These are phyloP conservation scores for Ceratorhiza oryzae-sativae DNA, from an alignment of 1,284 basidiomycete genomes.

Conservation along the genomic window DNA sequence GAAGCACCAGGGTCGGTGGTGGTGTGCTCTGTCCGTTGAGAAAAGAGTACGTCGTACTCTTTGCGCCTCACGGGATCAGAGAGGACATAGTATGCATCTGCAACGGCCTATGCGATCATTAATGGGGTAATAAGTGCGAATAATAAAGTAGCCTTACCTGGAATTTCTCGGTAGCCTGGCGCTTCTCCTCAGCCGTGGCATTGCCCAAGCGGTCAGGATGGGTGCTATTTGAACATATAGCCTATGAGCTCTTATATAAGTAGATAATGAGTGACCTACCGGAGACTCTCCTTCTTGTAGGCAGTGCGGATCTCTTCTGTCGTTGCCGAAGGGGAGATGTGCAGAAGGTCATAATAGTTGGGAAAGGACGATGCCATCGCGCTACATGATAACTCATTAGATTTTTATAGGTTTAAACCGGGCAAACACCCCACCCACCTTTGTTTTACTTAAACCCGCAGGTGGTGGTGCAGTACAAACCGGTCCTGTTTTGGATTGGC, in stretches of 20 bases:
- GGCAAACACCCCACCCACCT: too few relatives aligned
- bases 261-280: slow-evolving; percentile 46
- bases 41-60: slow-evolving; percentile 83
- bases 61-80: slow-evolving; percentile 77
- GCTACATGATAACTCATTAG: neutral
- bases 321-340: slow-evolving; percentile 64
- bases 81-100: slow-evolving; percentile 96
- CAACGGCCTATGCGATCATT: slow-evolving; percentile 68
- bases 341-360: slow-evolving; percentile 76
- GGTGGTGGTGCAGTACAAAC: slow-evolving; percentile 7
- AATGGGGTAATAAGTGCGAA: neutral
- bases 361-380: slow-evolving; percentile 63
- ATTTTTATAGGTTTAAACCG: too few relatives aligned
- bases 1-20: slow-evolving; percentile 71
- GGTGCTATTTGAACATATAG: slow-evolving; percentile 59
- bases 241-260: slow-evolving; percentile 16
- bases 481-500: neutral
- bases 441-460: neutral
- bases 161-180: slow-evolving; percentile 80
- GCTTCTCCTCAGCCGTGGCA: slow-evolving; percentile 73
- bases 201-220: slow-evolving; percentile 90
- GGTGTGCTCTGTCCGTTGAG: slow-evolving; percentile 53
- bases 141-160: slow-evolving; percentile 57
- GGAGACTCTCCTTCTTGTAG: slow-evolving; percentile 83
- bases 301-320: slow-evolving; percentile 78